These are phyloP conservation scores for Neofusicoccum sp. DNA, from an alignment of 2,329 filamentous ascomycete genomes.

Conservation along the genomic window DNA sequence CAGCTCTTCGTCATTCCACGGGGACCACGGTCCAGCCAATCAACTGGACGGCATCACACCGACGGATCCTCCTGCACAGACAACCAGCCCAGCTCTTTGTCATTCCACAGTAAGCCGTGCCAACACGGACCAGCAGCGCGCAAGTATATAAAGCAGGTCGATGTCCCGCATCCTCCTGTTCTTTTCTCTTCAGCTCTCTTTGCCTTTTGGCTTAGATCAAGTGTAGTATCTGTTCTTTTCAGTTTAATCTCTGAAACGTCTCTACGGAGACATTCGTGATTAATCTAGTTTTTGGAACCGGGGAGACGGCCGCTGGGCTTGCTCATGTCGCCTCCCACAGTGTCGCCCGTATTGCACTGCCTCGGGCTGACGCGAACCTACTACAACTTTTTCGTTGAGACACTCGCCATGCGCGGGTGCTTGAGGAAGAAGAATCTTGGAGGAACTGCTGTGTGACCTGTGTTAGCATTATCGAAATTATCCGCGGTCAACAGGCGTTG, in stretches of 20 bases:
- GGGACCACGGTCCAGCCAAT: no score
- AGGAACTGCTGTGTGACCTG: neutral
- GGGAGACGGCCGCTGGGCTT: constrained; percentile 12
- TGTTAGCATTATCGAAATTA: no score
- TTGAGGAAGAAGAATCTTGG: neutral
- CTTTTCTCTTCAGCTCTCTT: constrained; percentile 11
- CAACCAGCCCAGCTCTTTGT: no score
- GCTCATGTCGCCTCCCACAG: constrained; percentile 9
- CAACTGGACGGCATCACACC: no score
- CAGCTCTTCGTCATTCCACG: no score
- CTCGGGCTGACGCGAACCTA: constrained; percentile 11
- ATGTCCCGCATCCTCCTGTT: neutral
- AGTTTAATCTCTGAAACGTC: constrained; percentile 15
- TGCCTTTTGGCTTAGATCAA: constrained; percentile 19
- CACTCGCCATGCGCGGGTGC: neutral
- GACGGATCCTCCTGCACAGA: no score
- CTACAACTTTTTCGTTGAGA: constrained; percentile 10
- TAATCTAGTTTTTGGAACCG: constrained; percentile 2
- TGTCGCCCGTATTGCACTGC: constrained; percentile 15
- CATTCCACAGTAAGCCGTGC: no score
- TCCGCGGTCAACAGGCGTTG: no score
- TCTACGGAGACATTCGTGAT: constrained; percentile 12
- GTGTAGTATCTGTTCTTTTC: constrained; percentile 18
- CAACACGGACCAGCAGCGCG: no score
- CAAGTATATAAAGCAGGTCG: no score